Percentiles rank a stretch among this genome's conserved stretches.
phyloP scores from a whole-genome alignment of 2,329 filamentous ascomycete genomes.

The Alternaria triticimaculans region DNA sequence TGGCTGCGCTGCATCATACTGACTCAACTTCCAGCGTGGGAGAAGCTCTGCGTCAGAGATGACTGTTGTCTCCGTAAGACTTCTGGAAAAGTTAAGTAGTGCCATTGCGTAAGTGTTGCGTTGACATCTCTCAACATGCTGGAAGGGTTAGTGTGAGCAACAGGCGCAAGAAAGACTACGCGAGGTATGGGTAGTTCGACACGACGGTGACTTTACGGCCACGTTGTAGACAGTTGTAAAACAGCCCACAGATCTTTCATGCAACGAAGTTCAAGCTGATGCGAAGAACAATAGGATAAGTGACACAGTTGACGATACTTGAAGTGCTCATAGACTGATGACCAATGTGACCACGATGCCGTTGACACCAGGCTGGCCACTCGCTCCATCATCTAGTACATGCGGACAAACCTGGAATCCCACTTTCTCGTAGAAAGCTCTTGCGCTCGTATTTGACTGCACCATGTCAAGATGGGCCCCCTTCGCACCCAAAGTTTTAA shows the following conservation, averaged over 20 bases:
- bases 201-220: not conserved
- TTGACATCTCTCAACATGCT: not conserved
- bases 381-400: conserved; percentile 37
- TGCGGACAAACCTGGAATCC: conserved; percentile 31
- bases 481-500: conserved; percentile 28
- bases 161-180: not conserved
- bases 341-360: conserved; percentile 34
- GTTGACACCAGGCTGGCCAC: conserved; percentile 32
- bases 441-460: conserved; percentile 35
- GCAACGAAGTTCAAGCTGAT: not conserved
- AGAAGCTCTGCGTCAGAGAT: not conserved
- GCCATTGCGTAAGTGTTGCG: not conserved
- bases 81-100: not conserved
- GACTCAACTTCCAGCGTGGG: not conserved
- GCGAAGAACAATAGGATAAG: not conserved
- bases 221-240: not conserved
- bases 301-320: not conserved
- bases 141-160: not conserved
- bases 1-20: not conserved
- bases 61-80: not conserved
- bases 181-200: not conserved
- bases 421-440: conserved; percentile 37
- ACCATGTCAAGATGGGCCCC: conserved; percentile 49
- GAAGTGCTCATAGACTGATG: conserved; percentile 21
- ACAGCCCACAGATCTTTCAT: not conserved